Evolutionary conservation across 352 stramenopile genomes (phyloP), one percentile per base, ranked within the genome.

Genomic region (Phytophthora tentaculata): DNA sequence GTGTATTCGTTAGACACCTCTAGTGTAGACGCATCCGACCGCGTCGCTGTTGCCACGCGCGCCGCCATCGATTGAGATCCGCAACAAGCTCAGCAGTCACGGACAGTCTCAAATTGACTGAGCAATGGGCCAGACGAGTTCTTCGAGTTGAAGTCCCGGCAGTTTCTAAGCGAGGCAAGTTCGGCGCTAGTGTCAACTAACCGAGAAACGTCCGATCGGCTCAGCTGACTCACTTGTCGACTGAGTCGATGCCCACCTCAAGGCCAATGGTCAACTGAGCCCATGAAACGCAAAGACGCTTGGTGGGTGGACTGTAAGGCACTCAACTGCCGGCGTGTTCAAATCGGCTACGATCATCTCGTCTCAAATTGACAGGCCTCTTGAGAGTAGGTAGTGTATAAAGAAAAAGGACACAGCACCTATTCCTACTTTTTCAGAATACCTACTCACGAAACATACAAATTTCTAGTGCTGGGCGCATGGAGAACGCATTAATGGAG

Each of bases 231-330:
- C 32, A 32, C 7, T 28, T 29, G 29, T 19, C 43, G 47, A 53
- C 52, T 65, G 62, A 71, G 48, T 61, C 64, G 49, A 60, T 67
- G 49, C 23, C 23, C 26, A 24, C 35, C 35, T 43, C 64, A 47
- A 65, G 47, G 45, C 13, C 9, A 59, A 58, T 50, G 55, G 14
- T 16, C 48, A 67, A 56, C 49, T 67, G 62, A 59, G 57, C 29
- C n/a, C 7, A 48, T 39, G 50, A 62, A 62, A 67, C 50, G 41
- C 48, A 66, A 51, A 61, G 20, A 26, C 32, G 41, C 19, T 51
- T 53, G 64, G 51, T 71, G 64, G 64, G 57, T 67, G 57, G 64
- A 71, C 64, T 71, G 22, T 39, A 66, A 55, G 32, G 41, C 55
- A n/a, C n/a, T n/a, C n/a, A n/a, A n/a, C n/a, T n/a, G 41, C 39